A percentile compares a stretch with the other conserved stretches of the same genome.
Evolutionary conservation across 225 moss, liverwort and hornwort genomes (phyloP).

Genomic region (Pseudoscleropodium purum): DNA sequence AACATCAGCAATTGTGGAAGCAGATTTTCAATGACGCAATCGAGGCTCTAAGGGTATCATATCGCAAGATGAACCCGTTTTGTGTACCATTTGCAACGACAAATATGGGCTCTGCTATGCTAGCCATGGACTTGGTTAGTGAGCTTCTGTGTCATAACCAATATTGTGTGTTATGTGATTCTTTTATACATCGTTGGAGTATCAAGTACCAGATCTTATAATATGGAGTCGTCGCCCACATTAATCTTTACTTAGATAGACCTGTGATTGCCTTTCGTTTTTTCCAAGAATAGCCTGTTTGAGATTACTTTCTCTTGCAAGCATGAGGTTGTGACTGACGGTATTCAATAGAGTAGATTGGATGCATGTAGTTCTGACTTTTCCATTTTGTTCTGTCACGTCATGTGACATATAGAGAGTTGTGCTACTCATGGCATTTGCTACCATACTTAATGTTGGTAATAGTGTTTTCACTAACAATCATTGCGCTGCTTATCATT

Average conservation of each 20-base stretch:
- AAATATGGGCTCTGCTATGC: slow-evolving; percentile 98
- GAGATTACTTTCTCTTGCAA: not conserved
- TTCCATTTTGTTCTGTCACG: not conserved
- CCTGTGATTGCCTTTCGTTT: not conserved
- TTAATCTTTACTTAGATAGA: not conserved
- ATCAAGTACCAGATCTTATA: not conserved
- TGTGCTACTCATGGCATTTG: not conserved
- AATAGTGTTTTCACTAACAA: not conserved
- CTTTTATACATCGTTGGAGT: not conserved
- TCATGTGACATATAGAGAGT: not conserved
- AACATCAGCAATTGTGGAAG: slow-evolving; percentile 46
- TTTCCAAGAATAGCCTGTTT: not conserved
- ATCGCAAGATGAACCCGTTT: slow-evolving; percentile 98
- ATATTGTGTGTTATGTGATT: not conserved
- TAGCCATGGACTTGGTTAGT: slow-evolving; percentile 98
- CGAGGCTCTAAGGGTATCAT: slow-evolving; percentile 82
- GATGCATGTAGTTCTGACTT: not conserved
- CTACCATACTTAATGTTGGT: not conserved
- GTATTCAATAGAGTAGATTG: not conserved
- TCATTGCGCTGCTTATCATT: not conserved
- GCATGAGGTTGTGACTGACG: not conserved
- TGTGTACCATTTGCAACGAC: slow-evolving; percentile 98
- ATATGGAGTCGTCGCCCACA: not conserved
- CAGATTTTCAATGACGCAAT: slow-evolving; percentile 99
- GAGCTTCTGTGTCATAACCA: not conserved